phyloP scores from a whole-genome alignment of 2,329 filamentous ascomycete species.

The Fusarium fujikuroi region DNA sequence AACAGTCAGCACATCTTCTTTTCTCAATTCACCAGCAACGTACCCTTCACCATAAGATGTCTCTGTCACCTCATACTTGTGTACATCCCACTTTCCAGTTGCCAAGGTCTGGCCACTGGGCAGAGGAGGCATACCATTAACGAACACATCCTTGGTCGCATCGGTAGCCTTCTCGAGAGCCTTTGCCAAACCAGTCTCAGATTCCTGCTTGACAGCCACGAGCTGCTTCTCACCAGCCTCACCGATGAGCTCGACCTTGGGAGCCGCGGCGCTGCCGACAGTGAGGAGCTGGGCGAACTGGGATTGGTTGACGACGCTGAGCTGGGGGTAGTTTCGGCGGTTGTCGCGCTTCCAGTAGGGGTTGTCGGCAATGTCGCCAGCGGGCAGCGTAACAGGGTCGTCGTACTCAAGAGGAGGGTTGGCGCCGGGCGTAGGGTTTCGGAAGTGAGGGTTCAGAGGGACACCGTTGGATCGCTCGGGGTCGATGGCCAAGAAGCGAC shows the following conservation, averaged over 20 bases:
- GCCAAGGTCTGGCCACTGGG: constrained; percentile 74
- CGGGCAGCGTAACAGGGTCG: constrained; percentile 68
- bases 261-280: constrained; percentile 82
- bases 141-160: constrained; percentile 72
- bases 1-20: constrained; percentile 32
- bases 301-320: constrained; percentile 82
- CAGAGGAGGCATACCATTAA: constrained; percentile 85
- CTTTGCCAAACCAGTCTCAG: constrained; percentile 76
- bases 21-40: constrained; percentile 50
- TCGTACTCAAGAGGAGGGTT: constrained; percentile 52
- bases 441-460: constrained; percentile 92
- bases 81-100: constrained; percentile 69
- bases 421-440: constrained; percentile 74
- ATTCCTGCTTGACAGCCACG: constrained; percentile 79
- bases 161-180: constrained; percentile 73
- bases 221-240: constrained; percentile 72
- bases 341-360: constrained; percentile 86
- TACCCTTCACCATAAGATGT: constrained; percentile 77
- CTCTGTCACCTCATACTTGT: constrained; percentile 74
- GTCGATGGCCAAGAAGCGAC: constrained; percentile 82
- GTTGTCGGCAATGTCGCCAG: constrained; percentile 57
- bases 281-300: constrained; percentile 87
- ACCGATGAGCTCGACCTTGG: constrained; percentile 83
- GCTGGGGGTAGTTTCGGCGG: constrained; percentile 82
- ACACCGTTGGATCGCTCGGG: constrained; percentile 90